Conservation (phyloP, 2,329 filamentous ascomycete species). For the Chaetomium olivaceum region DNA sequence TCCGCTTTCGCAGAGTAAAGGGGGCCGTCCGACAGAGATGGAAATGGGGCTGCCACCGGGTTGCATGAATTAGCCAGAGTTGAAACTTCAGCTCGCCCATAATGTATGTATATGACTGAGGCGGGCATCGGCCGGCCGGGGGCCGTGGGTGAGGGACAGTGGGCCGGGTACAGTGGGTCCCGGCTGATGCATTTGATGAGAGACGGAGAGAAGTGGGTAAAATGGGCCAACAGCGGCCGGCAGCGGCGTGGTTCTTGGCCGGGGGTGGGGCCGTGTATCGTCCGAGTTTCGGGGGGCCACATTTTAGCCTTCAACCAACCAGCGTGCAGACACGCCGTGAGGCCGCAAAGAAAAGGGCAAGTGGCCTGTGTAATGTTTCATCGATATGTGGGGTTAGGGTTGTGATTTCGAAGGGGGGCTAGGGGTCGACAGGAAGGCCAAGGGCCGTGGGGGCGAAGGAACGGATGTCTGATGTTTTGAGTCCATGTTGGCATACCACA, state of each 20-base stretch:
- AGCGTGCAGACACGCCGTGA: not conserved
- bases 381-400: not conserved
- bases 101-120: not conserved
- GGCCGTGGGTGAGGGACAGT: no score
- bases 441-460: not conserved
- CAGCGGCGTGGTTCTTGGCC: not conserved
- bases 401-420: not conserved
- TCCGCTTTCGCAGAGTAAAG: not conserved
- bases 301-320: slow-evolving; percentile 6
- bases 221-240: not conserved
- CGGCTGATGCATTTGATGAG: not conserved
- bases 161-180: not conserved
- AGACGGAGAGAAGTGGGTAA: not conserved
- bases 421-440: not conserved
- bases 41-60: not conserved
- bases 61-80: not conserved
- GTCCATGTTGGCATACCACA: not conserved
- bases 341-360: not conserved
- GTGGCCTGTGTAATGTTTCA: not conserved
- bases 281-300: not conserved
- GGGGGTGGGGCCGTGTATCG: not conserved
- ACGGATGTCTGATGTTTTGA: not conserved
- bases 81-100: not conserved
- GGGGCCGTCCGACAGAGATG: not conserved
- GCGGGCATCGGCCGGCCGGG: not conserved